phyloP scores from a whole-genome alignment of 2,329 filamentous ascomycete species.

The Eurotiales sp. region DNA sequence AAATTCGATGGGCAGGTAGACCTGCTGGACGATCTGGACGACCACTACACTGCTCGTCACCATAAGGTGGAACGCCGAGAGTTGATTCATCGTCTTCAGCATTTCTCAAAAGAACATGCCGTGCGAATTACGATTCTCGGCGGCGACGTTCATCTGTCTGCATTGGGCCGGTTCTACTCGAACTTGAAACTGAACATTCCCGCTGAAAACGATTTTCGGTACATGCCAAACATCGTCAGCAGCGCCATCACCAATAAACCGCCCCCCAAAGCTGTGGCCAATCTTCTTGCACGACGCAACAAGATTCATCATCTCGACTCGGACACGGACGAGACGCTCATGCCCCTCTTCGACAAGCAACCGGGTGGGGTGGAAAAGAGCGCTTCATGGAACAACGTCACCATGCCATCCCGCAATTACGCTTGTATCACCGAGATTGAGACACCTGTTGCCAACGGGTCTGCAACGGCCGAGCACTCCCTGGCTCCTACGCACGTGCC shows the following conservation, averaged over 20 bases:
- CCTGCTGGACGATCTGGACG: conserved; percentile 62
- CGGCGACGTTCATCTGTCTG: conserved; percentile 62
- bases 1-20: conserved; percentile 78
- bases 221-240: conserved; percentile 62
- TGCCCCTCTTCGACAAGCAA: conserved; percentile 60
- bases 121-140: conserved; percentile 60
- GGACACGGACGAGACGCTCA: conserved; percentile 61
- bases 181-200: conserved; percentile 56
- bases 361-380: conserved; percentile 60
- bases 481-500: conserved; percentile 24
- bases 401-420: conserved; percentile 70
- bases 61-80: conserved; percentile 84
- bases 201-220: conserved; percentile 57
- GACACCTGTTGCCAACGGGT: conserved; percentile 23
- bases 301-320: conserved; percentile 63
- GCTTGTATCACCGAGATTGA: conserved; percentile 58
- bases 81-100: conserved; percentile 64
- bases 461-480: conserved; percentile 12
- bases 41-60: conserved; percentile 80
- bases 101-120: conserved; percentile 52
- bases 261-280: conserved; percentile 62
- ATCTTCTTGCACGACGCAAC: conserved; percentile 59
- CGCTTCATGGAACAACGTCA: conserved; percentile 71
- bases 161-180: conserved; percentile 62
- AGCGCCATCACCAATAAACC: conserved; percentile 67